Evolutionary conservation across 2,329 filamentous ascomycete genomes (phyloP).

Genomic region (Fusarium protoensiforme): DNA sequence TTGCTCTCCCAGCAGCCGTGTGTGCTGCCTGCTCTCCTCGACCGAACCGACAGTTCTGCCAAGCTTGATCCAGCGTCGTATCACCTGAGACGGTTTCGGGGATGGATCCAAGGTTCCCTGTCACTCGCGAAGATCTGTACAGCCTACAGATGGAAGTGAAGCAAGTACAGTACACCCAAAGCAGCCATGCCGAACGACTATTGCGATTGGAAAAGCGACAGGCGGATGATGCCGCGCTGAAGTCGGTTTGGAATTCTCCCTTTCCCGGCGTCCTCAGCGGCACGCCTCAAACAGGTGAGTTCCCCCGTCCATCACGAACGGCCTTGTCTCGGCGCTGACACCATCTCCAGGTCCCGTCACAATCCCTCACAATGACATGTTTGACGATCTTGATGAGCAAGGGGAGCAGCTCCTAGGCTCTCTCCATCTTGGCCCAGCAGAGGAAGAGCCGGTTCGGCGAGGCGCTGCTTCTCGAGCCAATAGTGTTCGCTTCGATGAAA

Average conservation of each 20-base stretch:
- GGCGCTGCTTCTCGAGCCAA: constrained; percentile 93
- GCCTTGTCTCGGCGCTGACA: constrained; percentile 25
- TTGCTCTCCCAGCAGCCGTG: background rate
- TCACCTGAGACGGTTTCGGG: constrained; percentile 46
- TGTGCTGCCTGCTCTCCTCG: background rate
- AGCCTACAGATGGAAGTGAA: constrained; percentile 78
- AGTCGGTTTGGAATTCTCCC: constrained; percentile 93
- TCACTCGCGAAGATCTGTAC: constrained; percentile 73
- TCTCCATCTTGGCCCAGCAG: constrained; percentile 81
- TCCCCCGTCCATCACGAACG: background rate
- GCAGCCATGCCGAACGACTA: constrained; percentile 70
- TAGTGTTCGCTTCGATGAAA: constrained; percentile 97
- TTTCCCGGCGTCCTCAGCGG: constrained; percentile 88
- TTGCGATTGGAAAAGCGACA: constrained; percentile 73
- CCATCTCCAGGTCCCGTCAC: constrained; percentile 76
- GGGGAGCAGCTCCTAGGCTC: constrained; percentile 82
- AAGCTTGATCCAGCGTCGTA: background rate
- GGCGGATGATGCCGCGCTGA: constrained; percentile 74
- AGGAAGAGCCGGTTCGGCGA: constrained; percentile 86
- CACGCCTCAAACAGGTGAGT: constrained; percentile 86
- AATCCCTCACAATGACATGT: constrained; percentile 83
- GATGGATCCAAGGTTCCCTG: constrained; percentile 73
- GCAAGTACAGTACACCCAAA: constrained; percentile 72
- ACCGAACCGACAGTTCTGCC: background rate
- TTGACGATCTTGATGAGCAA: constrained; percentile 91